Percentiles rank a stretch among this genome's conserved stretches.
Conservation (phyloP, 306 rosid species). For the Cucurbita moschata region DNA sequence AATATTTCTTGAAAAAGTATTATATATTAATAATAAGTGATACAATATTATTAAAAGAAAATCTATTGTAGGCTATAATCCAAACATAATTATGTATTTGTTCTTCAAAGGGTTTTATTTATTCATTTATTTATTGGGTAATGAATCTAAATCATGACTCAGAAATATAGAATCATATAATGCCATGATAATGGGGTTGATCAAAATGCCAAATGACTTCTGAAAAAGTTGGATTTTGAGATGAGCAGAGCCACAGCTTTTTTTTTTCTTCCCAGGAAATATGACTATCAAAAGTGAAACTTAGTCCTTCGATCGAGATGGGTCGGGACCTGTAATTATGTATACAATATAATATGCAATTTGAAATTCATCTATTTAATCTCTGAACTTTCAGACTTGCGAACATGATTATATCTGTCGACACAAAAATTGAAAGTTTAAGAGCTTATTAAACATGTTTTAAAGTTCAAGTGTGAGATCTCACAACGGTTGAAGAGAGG, state of each 20-base stretch:
- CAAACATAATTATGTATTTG: neutral
- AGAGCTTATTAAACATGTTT: too few relatives aligned
- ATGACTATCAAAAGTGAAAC: slow-evolving; percentile 42
- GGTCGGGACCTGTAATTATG: neutral
- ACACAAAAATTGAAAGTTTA: too few relatives aligned
- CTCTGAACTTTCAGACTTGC: too few relatives aligned
- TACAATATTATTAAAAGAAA: too few relatives aligned
- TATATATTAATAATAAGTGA: too few relatives aligned
- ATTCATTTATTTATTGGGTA: neutral
- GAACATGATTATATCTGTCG: too few relatives aligned
- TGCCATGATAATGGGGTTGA: slow-evolving; percentile 62
- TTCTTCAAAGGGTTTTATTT: slow-evolving; percentile 3
- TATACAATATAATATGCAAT: neutral
- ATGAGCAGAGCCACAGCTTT: slow-evolving; percentile 38
- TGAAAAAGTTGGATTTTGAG: slow-evolving; percentile 42
- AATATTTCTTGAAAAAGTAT: too few relatives aligned
- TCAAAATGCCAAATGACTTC: slow-evolving; percentile 30
- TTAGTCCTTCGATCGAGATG: slow-evolving; percentile 27
- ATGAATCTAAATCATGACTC: slow-evolving; percentile 20
- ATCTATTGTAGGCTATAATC: neutral
- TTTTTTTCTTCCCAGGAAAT: slow-evolving; percentile 28
- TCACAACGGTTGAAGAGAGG: too few relatives aligned
- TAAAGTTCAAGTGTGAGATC: too few relatives aligned
- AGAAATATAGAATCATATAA: neutral
- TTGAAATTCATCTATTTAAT: too few relatives aligned